A percentile compares a stretch with the other conserved stretches of the same genome.
These are phyloP conservation scores for Chlamydomonas urium DNA, from an alignment of 139 green algal species.

Conservation along the genomic window DNA sequence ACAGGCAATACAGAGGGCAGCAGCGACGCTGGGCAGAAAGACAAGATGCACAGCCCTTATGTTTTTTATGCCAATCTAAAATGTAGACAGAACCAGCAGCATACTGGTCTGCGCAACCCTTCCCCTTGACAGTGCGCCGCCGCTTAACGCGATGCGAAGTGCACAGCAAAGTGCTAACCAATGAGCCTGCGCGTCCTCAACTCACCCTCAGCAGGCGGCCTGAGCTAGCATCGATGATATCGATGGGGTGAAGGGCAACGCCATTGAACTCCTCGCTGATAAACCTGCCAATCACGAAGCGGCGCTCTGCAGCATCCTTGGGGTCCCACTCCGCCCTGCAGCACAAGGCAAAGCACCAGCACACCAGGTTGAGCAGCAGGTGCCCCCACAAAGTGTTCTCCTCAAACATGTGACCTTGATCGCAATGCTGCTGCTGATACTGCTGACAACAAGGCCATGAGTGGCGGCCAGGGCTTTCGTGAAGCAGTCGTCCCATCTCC, in stretches of 20 bases:
- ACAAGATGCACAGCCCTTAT: neutral
- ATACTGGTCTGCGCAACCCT: neutral
- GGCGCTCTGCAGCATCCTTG: conserved; percentile 69
- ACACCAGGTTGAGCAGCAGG: too few species aligned
- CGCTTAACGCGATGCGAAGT: neutral
- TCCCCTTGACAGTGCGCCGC: neutral
- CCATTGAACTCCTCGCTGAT: conserved; percentile 84
- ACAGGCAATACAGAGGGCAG: neutral
- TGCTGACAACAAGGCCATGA: too few species aligned
- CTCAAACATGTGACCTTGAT: too few species aligned
- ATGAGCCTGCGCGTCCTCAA: neutral
- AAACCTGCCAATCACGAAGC: conserved; percentile 78
- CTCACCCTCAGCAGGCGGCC: conserved; percentile 48
- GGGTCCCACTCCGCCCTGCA: conserved; percentile 80
- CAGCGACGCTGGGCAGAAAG: too few species aligned
- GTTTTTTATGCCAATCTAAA: neutral
- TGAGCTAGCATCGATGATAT: conserved; percentile 70
- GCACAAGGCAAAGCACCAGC: neutral
- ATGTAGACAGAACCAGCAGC: neutral
- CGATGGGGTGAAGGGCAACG: conserved; percentile 79
- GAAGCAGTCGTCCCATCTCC: too few species aligned
- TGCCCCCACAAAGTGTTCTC: too few species aligned
- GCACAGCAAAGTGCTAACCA: neutral
- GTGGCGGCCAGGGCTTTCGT: too few species aligned
- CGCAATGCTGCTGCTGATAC: too few species aligned